Evolutionary conservation across 2,329 filamentous ascomycete species (phyloP).

Genomic region (Escovopsis sp.): DNA sequence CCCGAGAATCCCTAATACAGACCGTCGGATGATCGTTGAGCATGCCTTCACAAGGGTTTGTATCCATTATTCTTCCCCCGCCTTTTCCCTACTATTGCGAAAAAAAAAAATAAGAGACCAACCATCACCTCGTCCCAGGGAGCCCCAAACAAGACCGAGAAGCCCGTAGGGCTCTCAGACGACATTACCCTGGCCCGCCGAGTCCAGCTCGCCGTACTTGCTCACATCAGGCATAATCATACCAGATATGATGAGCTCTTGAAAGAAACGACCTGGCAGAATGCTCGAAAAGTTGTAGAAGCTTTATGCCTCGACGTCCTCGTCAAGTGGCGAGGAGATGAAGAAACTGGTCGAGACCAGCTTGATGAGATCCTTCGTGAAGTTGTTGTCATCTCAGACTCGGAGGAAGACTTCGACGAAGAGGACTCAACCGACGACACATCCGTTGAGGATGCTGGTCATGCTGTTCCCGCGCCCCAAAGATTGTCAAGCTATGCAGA

Average conservation of each 20-base stretch:
- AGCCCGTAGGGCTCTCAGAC: slow-evolving; percentile 41
- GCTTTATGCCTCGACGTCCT: slow-evolving; percentile 47
- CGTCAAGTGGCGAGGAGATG: slow-evolving; percentile 58
- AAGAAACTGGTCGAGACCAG: slow-evolving; percentile 53
- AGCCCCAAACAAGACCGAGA: slow-evolving; percentile 34
- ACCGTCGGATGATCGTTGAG: slow-evolving; percentile 46
- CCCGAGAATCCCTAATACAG: slow-evolving; percentile 49
- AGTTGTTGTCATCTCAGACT: slow-evolving; percentile 51
- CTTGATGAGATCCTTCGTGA: slow-evolving; percentile 52
- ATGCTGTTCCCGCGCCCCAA: slow-evolving; percentile 3
- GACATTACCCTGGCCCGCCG: slow-evolving; percentile 44
- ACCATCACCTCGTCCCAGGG: slow-evolving; percentile 23
- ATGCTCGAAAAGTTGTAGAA: slow-evolving; percentile 47
- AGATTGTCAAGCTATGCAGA: neutral
- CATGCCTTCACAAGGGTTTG: slow-evolving; percentile 49
- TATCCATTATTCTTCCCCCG: slow-evolving; percentile 3
- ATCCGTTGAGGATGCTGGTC: slow-evolving; percentile 13
- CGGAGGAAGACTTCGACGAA: slow-evolving; percentile 31
- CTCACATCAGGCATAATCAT: slow-evolving; percentile 52
- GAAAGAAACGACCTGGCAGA: slow-evolving; percentile 41
- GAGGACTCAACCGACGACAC: slow-evolving; percentile 20
- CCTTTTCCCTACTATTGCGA: neutral
- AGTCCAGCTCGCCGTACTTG: slow-evolving; percentile 50
- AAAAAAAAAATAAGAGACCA: slow-evolving; percentile 1
- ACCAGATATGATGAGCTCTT: slow-evolving; percentile 50